Evolutionary conservation across 495 filamentous ascomycete genomes (phyloP).

Genomic region (Aspergillus funiculosus): DNA sequence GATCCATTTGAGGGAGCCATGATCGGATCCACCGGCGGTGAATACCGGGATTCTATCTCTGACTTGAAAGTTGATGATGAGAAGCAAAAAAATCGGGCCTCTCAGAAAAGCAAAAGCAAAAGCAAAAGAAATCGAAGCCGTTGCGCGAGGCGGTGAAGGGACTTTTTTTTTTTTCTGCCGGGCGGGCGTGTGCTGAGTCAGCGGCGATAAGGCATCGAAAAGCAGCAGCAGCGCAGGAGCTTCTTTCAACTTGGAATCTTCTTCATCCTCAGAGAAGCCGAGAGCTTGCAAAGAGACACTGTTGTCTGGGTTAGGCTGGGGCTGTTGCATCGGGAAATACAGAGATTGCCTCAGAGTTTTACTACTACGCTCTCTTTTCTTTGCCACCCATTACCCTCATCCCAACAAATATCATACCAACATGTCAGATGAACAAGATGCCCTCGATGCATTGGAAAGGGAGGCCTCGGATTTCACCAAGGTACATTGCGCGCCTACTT

Average conservation of each 20-base stretch:
- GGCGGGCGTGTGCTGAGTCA: slow-evolving; percentile 28
- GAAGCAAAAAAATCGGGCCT: not conserved
- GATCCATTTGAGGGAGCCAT: slow-evolving; percentile 30
- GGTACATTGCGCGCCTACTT: slow-evolving; percentile 41
- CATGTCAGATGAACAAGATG: slow-evolving; percentile 63
- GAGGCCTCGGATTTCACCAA: slow-evolving; percentile 90
- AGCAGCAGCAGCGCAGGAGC: too few species aligned
- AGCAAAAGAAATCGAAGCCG: too few species aligned
- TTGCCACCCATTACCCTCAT: slow-evolving; percentile 1
- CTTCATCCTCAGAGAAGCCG: not conserved
- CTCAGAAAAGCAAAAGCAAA: slow-evolving; percentile 1
- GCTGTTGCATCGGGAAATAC: too few species aligned
- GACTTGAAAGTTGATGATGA: not conserved
- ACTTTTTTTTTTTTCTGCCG: slow-evolving; percentile 29
- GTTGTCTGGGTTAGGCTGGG: too few species aligned
- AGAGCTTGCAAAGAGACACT: not conserved
- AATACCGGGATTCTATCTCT: not conserved
- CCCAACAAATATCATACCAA: slow-evolving; percentile 24
- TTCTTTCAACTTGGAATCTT: slow-evolving; percentile 1
- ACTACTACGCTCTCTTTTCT: too few species aligned
- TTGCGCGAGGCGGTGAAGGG: slow-evolving; percentile 29
- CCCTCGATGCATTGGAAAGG: slow-evolving; percentile 76
- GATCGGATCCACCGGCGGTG: slow-evolving; percentile 3
- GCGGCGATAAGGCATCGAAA: slow-evolving; percentile 40
- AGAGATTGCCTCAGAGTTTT: too few species aligned